phyloP scores from a whole-genome alignment of 345 rosid genomes.

The Hibiscus tridactylites region DNA sequence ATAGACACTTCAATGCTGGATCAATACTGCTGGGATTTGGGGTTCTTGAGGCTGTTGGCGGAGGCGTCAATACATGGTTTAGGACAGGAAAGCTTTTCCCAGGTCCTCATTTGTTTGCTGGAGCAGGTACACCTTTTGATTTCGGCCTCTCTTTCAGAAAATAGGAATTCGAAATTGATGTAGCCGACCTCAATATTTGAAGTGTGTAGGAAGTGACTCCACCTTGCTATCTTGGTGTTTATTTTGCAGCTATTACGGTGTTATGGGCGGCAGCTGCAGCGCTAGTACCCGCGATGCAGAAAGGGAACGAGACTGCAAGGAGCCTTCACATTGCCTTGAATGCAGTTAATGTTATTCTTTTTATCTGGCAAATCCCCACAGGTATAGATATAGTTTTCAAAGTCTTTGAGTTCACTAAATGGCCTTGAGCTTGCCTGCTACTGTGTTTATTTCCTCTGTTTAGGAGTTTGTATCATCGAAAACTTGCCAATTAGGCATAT shows the following conservation, averaged over 20 bases:
- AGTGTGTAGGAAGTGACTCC: background rate
- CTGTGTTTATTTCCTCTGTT: background rate
- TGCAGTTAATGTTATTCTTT: conserved; percentile 51
- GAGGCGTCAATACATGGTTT: conserved; percentile 78
- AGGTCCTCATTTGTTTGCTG: conserved; percentile 95
- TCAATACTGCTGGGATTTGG: conserved; percentile 79
- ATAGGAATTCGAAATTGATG: too few relatives aligned
- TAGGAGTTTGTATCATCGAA: background rate
- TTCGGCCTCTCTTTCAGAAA: too few relatives aligned
- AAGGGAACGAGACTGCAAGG: conserved; percentile 68
- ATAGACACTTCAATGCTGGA: conserved; percentile 61
- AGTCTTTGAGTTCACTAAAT: conserved; percentile 29
- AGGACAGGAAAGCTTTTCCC: conserved; percentile 88
- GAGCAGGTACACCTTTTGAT: conserved; percentile 43
- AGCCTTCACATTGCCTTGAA: conserved; percentile 81
- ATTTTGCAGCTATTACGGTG: conserved; percentile 46
- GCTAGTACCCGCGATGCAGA: conserved; percentile 88
- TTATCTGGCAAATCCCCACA: conserved; percentile 76
- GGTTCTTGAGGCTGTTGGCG: conserved; percentile 64
- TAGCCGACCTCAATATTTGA: background rate
- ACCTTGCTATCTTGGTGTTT: conserved; percentile 4
- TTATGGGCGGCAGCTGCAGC: conserved; percentile 83
- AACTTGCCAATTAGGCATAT: background rate
- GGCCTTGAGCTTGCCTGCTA: background rate
- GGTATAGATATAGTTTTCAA: conserved; percentile 71